Base-by-base conservation (phyloP, 371 early-diverging fungal species). In the Syncephalastrum monosporum region DNA sequence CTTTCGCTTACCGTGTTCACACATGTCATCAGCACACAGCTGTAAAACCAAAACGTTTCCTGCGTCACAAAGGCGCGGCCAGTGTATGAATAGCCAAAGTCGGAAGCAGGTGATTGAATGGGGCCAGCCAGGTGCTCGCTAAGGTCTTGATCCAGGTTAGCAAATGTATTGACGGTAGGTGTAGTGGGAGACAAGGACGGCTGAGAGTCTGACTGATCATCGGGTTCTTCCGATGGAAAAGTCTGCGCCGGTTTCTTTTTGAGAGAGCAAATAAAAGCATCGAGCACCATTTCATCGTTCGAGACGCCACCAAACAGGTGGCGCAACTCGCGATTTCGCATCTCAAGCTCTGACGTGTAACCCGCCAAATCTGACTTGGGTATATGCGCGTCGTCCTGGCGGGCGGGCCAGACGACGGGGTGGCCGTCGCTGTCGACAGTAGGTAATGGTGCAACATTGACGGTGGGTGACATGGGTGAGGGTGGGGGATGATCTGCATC, bases 31-130 rank as follows among this genome's bases (percentile, higher is more conserved):
- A 72, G 23, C 2, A 73, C 58, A 60, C 75, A 78, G 42, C 75
- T 73, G 41, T 78, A 75, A 33, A 75, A 75, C 79, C 79, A 78
- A 55, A 78, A 73, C 0, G 73, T 69, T 10, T 71, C 67, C 51
- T 78, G 79, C 5, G 79, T 78, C 17, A 78, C 58, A 50, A 68
- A 78, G 16, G 63, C 75, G 50, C 70, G 63, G 1, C 79, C 79
- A 3, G 75, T 74, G 53, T 78, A 78, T 3, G 68, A 49, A 43
- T 70, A 72, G 4, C 73, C 79, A 45, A 64, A 68, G 5, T 57
- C 56, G 1, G 75, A 74, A 6, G 59, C 41, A 0, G 78, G 75
- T 5, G 61, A 60, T 14, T 61, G 57, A 19, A 67, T 52, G 29
- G 55, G 25, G n/a, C 53, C 60, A 14, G 68, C 27, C 25, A 77